Base-by-base conservation (phyloP, 2,329 filamentous ascomycete genomes). In the Cytospora piceae region DNA sequence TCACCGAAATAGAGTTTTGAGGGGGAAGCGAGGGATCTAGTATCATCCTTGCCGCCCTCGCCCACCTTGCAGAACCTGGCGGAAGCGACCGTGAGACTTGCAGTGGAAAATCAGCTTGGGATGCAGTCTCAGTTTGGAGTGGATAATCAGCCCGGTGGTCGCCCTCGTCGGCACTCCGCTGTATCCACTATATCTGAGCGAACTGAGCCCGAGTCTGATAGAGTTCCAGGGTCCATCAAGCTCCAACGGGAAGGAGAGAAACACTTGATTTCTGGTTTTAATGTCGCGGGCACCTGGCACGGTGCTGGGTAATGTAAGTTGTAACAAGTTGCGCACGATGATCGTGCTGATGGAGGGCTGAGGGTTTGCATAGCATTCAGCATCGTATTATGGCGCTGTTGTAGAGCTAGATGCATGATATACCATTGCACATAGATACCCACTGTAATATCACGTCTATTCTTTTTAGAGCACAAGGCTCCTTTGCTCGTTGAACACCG, bases 121-220 rank as follows among this genome's bases (percentile, higher is more conserved):
- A 17, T 24, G 20, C 14, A 20, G 2, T 11, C n/a, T 34, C n/a
- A 14, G 15, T 37, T 63, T 37, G n/a, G 27, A 4, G n/a, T 20
- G 17, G 32, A 37, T 29, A 29, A 29, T 7, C 29, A 57, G 12
- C 20, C n/a, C 49, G 29, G 39, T 11, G 4, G 8, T n/a, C 29
- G n/a, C 9, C n/a, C 39, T 20, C 53, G 9, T 22, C 22, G 46
- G 11, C 22, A 49, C 46, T 49, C 46, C n/a, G 46, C 46, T 49
- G 11, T 34, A 14, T 57, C 52, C 7, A 57, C 60, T 17, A 22
- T 63, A 46, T 17, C 53, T 22, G 53, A 57, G 53, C 42, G 60
- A n/a, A 57, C 29, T 7, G 52, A 49, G 39, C 22, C 37, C 24
- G 29, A 14, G 24, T 27, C 46, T n/a, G n/a, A 49, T 24, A 9